Base-by-base conservation (phyloP, 257 asterid species). In the Fraxinus quadrangulata region DNA sequence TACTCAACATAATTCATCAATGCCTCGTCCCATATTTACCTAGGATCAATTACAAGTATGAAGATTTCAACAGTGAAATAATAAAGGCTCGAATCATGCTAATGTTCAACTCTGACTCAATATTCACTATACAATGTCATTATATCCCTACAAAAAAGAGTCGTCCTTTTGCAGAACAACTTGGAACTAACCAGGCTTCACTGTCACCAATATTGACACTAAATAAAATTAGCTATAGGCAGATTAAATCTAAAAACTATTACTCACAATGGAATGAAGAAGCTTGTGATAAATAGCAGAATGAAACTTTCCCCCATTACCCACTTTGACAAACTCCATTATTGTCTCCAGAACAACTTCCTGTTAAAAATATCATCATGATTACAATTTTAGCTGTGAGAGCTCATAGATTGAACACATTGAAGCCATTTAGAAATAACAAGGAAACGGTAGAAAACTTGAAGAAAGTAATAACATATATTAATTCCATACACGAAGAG, bases 241-340 rank as follows among this genome's bases (percentile, higher is more conserved):
- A 59, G 71, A 67, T 6, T 23, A 24, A 36, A 75, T 54, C 76
- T 11, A 1, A 77, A 71, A 56, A 19, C 3, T 39, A 71, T 42
- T 5, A 83, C 94, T 88, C 74, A 94, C 98, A 73, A 89, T 79
- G 75, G 87, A 79, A 71, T 83, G 85, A 67, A 95, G 89, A 75
- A 95, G 80, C 85, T 90, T 89, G 84, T 91, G 92, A 81, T 89
- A 95, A 80, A 91, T 86, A 71, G 92, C 79, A 19, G 98, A 88
- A 83, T 92, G 87, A 78, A 95, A 95, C 79, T 87, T 89, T 31
- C 98, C 98, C 4, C 82, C 86, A 40, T 92, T 93, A n/a, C 93
- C 94, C 71, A 91, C 82, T 87, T 93, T 95, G 70, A 95, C 97
- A 79, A 91, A 93, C 81, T 93, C 99, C 99, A 95, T 89, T 28